phyloP scores from a whole-genome alignment of 768 basidiomycete species.

The Psilocybe subaeruginosa region DNA sequence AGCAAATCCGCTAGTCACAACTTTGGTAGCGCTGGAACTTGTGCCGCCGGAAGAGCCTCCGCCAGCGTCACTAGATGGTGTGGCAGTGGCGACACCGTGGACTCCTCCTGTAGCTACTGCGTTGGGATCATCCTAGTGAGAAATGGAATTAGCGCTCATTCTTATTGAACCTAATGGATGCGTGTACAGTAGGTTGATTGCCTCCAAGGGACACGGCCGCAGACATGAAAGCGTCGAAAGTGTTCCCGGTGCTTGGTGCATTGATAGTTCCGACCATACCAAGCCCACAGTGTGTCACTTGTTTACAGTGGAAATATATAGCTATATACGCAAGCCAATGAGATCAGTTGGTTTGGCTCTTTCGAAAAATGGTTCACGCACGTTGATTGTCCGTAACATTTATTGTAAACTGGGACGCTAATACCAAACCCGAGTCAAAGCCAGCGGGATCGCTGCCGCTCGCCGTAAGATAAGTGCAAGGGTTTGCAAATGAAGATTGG shows the following conservation, averaged over 20 bases:
- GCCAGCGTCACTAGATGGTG: slow-evolving; percentile 25
- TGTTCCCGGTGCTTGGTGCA: slow-evolving; percentile 47
- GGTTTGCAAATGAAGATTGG: slow-evolving; percentile 54
- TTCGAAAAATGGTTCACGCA: slow-evolving; percentile 26
- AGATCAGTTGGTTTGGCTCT: background rate
- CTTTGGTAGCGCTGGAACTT: slow-evolving; percentile 6
- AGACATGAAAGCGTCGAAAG: slow-evolving; percentile 39
- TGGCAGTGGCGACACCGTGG: slow-evolving; percentile 37
- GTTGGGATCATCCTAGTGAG: slow-evolving; percentile 34
- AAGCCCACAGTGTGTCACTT: slow-evolving; percentile 45
- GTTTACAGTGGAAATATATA: slow-evolving; percentile 64
- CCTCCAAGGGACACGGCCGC: slow-evolving; percentile 37
- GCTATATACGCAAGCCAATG: slow-evolving; percentile 32
- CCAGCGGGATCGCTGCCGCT: slow-evolving; percentile 37
- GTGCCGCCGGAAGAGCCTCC: slow-evolving; percentile 14
- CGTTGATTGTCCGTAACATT: slow-evolving; percentile 49
- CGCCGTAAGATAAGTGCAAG: slow-evolving; percentile 53
- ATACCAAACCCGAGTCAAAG: slow-evolving; percentile 57
- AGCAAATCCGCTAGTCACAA: slow-evolving; percentile 16
- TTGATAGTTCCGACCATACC: slow-evolving; percentile 59
- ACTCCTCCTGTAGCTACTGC: slow-evolving; percentile 48
- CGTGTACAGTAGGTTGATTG: slow-evolving; percentile 39
- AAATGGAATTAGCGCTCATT: background rate
- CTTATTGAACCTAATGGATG: background rate
- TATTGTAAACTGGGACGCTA: slow-evolving; percentile 43